Percentiles rank a stretch among this genome's conserved stretches.
These are phyloP conservation scores for Pestalotiopsis sp. DNA, from an alignment of 2,329 filamentous ascomycete species.

Conservation along the genomic window DNA sequence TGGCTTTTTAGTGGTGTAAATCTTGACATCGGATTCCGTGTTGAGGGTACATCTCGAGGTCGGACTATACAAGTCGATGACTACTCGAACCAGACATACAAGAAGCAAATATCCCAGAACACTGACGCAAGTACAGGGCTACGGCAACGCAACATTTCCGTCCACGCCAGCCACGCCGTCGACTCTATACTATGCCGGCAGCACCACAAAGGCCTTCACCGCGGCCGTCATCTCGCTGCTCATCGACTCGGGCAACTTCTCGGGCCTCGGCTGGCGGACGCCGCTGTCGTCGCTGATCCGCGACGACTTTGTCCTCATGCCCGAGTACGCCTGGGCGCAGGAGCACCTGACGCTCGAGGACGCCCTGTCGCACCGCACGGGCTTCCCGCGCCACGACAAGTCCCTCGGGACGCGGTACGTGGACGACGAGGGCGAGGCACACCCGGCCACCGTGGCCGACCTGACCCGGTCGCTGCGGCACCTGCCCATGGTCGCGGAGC, in stretches of 20 bases:
- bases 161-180: constrained; percentile 42
- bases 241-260: constrained; percentile 44
- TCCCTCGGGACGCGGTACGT: constrained; percentile 31
- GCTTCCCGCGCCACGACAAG: constrained; percentile 47
- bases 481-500: constrained; percentile 44
- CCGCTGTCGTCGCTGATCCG: constrained; percentile 47
- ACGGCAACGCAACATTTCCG: constrained; percentile 41
- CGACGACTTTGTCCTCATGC: constrained; percentile 49
- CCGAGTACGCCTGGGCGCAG: constrained; percentile 40
- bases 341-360: constrained; percentile 55
- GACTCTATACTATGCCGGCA: constrained; percentile 57
- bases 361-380: constrained; percentile 52
- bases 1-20: background rate
- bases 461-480: constrained; percentile 43
- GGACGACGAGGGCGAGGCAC: constrained; percentile 24
- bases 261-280: constrained; percentile 45
- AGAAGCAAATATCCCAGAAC: background rate
- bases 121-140: constrained; percentile 36
- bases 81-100: too few relatives aligned
- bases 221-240: constrained; percentile 51
- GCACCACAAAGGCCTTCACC: constrained; percentile 58
- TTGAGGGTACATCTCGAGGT: too few relatives aligned
- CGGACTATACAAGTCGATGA: background rate
- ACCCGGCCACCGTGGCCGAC: constrained; percentile 36
- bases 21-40: background rate